Base-by-base conservation (phyloP, 306 rosid species). In the Abrus precatorius region DNA sequence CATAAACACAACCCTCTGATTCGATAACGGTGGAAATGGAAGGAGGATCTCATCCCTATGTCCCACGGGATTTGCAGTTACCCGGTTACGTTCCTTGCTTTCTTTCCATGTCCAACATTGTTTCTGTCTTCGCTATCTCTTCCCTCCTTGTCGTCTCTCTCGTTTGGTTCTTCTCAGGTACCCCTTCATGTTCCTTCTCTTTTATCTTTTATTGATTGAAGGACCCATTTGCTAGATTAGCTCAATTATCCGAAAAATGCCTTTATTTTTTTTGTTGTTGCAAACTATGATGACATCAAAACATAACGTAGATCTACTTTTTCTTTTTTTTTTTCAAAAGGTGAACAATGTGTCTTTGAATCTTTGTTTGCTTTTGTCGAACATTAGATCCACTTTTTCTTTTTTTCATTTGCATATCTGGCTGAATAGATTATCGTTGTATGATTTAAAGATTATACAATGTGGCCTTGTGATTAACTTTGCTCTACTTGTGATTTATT, bases 91-190 rank as follows among this genome's bases (percentile, higher is more conserved):
- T 90, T 33, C 98, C 97, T 0, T 36, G 77, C 40, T 76, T 48
- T 8, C 97, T 93, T 78, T 78, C 97, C 14, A 83, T 80, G 72
- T 77, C 91, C 54, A 75, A 88, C 50, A 90, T 94, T 77, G 32
- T 92, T 64, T 69, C 74, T 14, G 75, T 80, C 85, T 90, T 63
- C 53, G 83, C 74, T 54, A 1, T 80, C 69, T 43, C 83, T 61
- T 77, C 97, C 20, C 6, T 92, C 48, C 52, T 94, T 45, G 49
- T 89, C 77, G 56, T 80, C 75, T 72, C 82, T 28, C 57, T 84
- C 61, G 49, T 82, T 69, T 95, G 94, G 96, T 50, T 89, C 79
- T 44, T 88, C 82, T 91, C 97, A 49, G 97, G 98, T 93, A 76
- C 55, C 47, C 3, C 34, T 13, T 1, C 14, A 27, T 6, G 2